Percentiles rank a stretch among this genome's conserved stretches.
Evolutionary conservation across 306 rosid species (phyloP).

Genomic region (Cyamopsis tetragonoloba): DNA sequence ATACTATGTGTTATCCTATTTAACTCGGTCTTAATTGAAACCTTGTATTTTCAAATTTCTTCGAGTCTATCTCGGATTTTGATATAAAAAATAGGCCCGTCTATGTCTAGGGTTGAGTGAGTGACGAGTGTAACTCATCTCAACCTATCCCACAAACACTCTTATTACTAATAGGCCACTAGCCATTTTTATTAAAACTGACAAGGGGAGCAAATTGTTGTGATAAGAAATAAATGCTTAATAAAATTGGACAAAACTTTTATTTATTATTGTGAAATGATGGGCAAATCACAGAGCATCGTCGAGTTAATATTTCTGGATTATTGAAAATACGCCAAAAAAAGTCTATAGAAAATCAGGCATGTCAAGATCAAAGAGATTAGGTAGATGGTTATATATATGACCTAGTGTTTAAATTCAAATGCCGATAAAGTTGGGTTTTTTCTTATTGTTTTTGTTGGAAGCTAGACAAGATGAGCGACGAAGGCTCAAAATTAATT

Average conservation of each 20-base stretch:
- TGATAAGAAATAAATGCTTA: not conserved
- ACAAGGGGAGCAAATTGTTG: not conserved
- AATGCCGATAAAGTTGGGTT: not conserved
- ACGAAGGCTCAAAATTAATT: not conserved
- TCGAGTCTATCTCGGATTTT: too few species aligned
- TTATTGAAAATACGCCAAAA: constrained; percentile 13
- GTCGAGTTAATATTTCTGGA: constrained; percentile 26
- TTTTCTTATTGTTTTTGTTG: constrained; percentile 2
- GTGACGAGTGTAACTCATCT: too few species aligned
- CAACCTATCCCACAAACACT: too few species aligned
- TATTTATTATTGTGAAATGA: constrained; percentile 29
- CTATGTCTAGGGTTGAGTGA: too few species aligned
- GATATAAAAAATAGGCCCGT: too few species aligned
- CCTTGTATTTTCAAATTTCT: too few species aligned
- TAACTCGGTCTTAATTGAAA: too few species aligned
- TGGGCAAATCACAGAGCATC: constrained; percentile 33
- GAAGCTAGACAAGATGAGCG: constrained; percentile 5
- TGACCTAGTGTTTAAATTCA: constrained; percentile 6
- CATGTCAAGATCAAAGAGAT: constrained; percentile 34
- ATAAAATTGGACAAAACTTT: constrained; percentile 15
- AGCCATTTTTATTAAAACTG: not conserved
- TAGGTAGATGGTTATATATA: constrained; percentile 30
- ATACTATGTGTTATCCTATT: too few species aligned
- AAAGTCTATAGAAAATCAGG: constrained; percentile 6
- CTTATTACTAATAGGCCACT: too few species aligned